A percentile compares a stretch with the other conserved stretches of the same genome.
phyloP scores from a whole-genome alignment of 2,329 filamentous ascomycete genomes.

The Trichoderma simmonsii region DNA sequence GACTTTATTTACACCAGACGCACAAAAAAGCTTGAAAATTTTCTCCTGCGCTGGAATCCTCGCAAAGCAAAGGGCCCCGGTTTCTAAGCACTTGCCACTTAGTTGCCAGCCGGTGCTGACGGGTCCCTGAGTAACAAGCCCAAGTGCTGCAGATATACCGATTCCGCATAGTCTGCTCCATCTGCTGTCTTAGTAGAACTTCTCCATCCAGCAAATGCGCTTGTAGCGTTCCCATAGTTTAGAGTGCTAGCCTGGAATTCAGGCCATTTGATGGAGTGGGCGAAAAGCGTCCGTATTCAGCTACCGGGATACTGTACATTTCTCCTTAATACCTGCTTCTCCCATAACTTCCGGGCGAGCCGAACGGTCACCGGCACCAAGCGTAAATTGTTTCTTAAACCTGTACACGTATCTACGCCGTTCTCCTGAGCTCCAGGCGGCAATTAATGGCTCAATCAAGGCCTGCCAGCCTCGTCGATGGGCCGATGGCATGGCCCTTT shows the following conservation, averaged over 20 bases:
- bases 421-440: not conserved
- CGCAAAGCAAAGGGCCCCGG: not conserved
- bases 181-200: not conserved
- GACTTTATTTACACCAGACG: not conserved
- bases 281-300: not conserved
- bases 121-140: not conserved
- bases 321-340: not conserved
- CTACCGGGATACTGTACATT: not conserved
- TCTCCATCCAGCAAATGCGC: not conserved
- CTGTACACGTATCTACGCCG: not conserved
- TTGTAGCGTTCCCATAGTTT: not conserved
- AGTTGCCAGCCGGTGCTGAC: conserved; percentile 4
- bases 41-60: not conserved
- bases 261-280: not conserved
- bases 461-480: not conserved
- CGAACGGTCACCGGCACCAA: not conserved
- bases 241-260: not conserved
- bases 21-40: not conserved
- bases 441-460: conserved; percentile 4
- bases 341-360: not conserved
- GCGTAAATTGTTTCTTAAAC: not conserved
- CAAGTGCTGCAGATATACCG: not conserved
- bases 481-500: not conserved
- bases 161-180: not conserved
- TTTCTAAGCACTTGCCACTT: conserved; percentile 16